Conservation (phyloP, 2,329 filamentous ascomycete genomes). For the Aureobasidium sp. region DNA sequence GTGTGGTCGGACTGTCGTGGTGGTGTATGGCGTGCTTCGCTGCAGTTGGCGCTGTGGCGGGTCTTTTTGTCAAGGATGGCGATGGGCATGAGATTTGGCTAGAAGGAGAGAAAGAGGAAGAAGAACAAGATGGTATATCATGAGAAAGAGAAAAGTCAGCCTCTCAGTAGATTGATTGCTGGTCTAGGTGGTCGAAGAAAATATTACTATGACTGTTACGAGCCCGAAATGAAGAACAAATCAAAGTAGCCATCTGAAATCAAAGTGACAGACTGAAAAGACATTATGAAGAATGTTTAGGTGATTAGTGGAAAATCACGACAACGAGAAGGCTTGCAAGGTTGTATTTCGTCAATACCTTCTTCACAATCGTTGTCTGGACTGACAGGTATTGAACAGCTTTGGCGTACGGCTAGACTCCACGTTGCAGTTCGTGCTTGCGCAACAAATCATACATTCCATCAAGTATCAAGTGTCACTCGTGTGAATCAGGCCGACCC, state of each 20-base stretch:
- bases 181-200: not conserved
- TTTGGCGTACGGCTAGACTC: too few species aligned
- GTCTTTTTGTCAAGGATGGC: conserved; percentile 56
- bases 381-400: too few species aligned
- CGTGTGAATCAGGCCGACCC: not conserved
- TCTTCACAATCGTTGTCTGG: too few species aligned
- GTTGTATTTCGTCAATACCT: too few species aligned
- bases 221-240: not conserved
- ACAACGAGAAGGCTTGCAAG: too few species aligned
- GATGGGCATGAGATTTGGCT: conserved; percentile 54
- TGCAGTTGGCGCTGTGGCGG: conserved; percentile 49
- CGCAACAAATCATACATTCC: not conserved
- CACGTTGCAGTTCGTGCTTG: too few species aligned
- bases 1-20: conserved; percentile 52
- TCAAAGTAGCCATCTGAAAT: too few species aligned
- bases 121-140: not conserved
- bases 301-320: too few species aligned
- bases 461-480: not conserved
- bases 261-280: too few species aligned
- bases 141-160: not conserved
- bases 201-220: not conserved
- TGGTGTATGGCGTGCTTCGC: conserved; percentile 51
- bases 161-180: not conserved
- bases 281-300: too few species aligned
- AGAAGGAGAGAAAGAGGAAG: conserved; percentile 37